Evolutionary conservation across 108 stramenopile species (phyloP).

Genomic region (Ochromonas danica): DNA sequence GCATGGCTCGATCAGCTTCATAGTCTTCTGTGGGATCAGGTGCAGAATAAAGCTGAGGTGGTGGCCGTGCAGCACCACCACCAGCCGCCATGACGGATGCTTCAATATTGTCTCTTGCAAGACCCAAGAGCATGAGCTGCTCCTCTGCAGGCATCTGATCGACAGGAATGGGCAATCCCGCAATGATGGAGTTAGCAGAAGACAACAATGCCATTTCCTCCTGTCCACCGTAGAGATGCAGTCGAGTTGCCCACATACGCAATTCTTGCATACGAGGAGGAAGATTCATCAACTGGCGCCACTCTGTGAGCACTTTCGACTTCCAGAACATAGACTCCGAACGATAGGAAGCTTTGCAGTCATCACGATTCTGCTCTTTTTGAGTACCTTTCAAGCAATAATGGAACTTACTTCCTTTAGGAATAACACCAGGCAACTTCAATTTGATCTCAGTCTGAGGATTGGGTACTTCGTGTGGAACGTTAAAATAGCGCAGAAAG

Average conservation of each 20-base stretch:
- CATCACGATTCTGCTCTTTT: background rate
- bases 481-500: slow-evolving; percentile 8
- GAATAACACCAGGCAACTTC: slow-evolving; percentile 23
- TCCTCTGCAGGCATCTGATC: slow-evolving; percentile 30
- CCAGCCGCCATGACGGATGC: slow-evolving; percentile 7
- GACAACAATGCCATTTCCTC: slow-evolving; percentile 23
- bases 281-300: slow-evolving; percentile 35
- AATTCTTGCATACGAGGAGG: slow-evolving; percentile 31
- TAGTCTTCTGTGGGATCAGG: slow-evolving; percentile 22
- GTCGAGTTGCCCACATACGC: slow-evolving; percentile 27
- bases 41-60: slow-evolving; percentile 28
- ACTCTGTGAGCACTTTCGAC: slow-evolving; percentile 33
- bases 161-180: slow-evolving; percentile 19
- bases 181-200: slow-evolving; percentile 12
- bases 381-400: slow-evolving; percentile 18
- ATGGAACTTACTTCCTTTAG: slow-evolving; percentile 30
- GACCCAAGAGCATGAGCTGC: slow-evolving; percentile 31
- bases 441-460: slow-evolving; percentile 6
- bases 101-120: slow-evolving; percentile 13
- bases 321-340: slow-evolving; percentile 31
- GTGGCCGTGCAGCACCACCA: background rate
- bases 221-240: slow-evolving; percentile 30
- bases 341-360: slow-evolving; percentile 11
- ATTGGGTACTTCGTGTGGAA: background rate
- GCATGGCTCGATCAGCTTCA: slow-evolving; percentile 32